Evolutionary conservation across 2,329 filamentous ascomycete species (phyloP), one percentile per base, ranked within the genome.

Genomic region (Capronia coronata): DNA sequence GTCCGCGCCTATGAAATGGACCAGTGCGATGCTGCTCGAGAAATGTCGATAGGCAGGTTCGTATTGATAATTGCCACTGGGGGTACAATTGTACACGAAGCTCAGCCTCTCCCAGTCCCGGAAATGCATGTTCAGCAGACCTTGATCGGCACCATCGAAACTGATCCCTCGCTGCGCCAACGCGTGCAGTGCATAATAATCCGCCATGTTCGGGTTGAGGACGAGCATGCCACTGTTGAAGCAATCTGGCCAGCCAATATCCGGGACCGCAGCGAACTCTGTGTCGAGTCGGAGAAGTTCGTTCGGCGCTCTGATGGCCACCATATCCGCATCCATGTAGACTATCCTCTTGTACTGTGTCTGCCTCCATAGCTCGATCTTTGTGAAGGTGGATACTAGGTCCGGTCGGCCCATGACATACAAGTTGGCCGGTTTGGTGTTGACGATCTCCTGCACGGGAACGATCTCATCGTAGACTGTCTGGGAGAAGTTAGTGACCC

Each of bases 171-270:
- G 77, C 60, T 89, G 79, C 21, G 93, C 89, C 75, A 96, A 82
- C 56, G 86, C 87, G 56, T 82, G 75, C 64, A 98, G 76, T 35
- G 87, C 86, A 69, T 88, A 84, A 69, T 90, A 97, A 59, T 94
- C 90, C 49, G 84, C 85, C 77, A 90, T 75, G 68, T 91, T 85
- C 27, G 93, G 93, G 13, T 77, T 84, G 52, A 98, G 70, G 29
- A 89, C 88, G 88, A 98, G 94, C 61, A 98, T 82, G 63, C 93
- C 93, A n/a, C 86, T 89, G 70, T 98, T 98, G 80, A 97, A 97
- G 54, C 90, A 79, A 70, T 98, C 93, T 27, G 93, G 93, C 93
- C 93, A 98, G 60, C 93, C 93, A 62, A 97, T 89, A 68, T 98
- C 93, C 25, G 93, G 90, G 9, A 87, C 89, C 1, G 93, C 82